A percentile compares a stretch with the other conserved stretches of the same genome.
These are phyloP conservation scores for Psilocybe cyanescens DNA, from an alignment of 768 basidiomycete genomes.

Conservation along the genomic window DNA sequence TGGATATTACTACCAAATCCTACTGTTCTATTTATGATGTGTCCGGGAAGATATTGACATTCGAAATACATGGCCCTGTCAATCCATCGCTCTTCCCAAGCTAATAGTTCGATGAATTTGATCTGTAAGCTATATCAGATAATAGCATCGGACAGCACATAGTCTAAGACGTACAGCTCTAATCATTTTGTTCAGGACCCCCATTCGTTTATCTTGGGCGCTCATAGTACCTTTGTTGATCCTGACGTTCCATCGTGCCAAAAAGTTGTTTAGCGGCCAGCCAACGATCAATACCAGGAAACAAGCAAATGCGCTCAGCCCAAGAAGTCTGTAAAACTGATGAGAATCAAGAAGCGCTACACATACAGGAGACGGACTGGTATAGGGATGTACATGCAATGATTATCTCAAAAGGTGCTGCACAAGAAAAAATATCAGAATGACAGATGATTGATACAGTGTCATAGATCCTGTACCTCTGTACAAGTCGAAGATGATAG, in stretches of 20 bases:
- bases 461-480: constrained; percentile 42
- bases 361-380: too few relatives aligned
- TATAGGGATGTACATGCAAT: constrained; percentile 69
- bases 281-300: constrained; percentile 69
- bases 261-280: constrained; percentile 73
- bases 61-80: too few relatives aligned
- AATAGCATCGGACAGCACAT: too few relatives aligned
- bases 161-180: constrained; percentile 48
- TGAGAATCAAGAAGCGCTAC: too few relatives aligned
- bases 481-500: constrained; percentile 67
- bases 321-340: constrained; percentile 52
- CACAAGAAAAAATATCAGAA: not conserved
- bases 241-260: constrained; percentile 60
- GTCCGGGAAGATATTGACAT: too few relatives aligned
- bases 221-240: constrained; percentile 62
- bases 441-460: not conserved
- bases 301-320: constrained; percentile 75
- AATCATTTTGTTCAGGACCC: constrained; percentile 76
- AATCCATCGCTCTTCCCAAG: too few relatives aligned
- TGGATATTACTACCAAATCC: too few relatives aligned
- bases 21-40: too few relatives aligned
- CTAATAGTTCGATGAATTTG: too few relatives aligned
- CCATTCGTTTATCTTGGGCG: constrained; percentile 78
- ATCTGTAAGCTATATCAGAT: too few relatives aligned
- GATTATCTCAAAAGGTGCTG: constrained; percentile 77